phyloP scores from a whole-genome alignment of 1,139 yeast species.

The Yamadazyma friedrichii region DNA sequence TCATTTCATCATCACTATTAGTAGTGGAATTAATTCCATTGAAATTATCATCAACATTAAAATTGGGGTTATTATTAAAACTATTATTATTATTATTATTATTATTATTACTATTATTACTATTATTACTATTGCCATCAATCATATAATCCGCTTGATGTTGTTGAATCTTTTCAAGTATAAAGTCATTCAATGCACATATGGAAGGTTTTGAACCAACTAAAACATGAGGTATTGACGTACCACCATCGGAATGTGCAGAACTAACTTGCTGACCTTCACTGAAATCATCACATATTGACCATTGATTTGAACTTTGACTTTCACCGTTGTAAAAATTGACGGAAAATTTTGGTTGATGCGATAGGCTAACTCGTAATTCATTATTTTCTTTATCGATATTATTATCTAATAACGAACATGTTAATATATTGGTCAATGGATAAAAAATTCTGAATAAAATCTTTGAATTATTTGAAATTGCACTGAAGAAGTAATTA shows the following conservation, averaged over 20 bases:
- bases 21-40: neutral
- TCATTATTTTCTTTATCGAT: slow-evolving; percentile 46
- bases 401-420: slow-evolving; percentile 50
- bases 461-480: slow-evolving; percentile 63
- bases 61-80: neutral
- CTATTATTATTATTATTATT: slow-evolving; percentile 1
- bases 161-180: slow-evolving; percentile 40
- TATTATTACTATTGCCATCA: slow-evolving; percentile 5
- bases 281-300: slow-evolving; percentile 77
- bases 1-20: slow-evolving; percentile 3
- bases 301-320: slow-evolving; percentile 67
- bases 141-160: slow-evolving; percentile 16
- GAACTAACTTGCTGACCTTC: slow-evolving; percentile 77
- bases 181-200: slow-evolving; percentile 52
- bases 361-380: slow-evolving; percentile 48
- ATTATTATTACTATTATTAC: slow-evolving; percentile 1
- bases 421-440: slow-evolving; percentile 41
- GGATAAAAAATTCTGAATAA: slow-evolving; percentile 73
- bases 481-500: slow-evolving; percentile 72
- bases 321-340: slow-evolving; percentile 56
- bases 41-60: neutral
- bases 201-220: slow-evolving; percentile 55
- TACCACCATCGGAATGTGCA: slow-evolving; percentile 60
- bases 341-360: slow-evolving; percentile 75
- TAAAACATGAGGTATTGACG: slow-evolving; percentile 50